phyloP scores from a whole-genome alignment of 768 basidiomycete species.

The Russula vinacea region DNA sequence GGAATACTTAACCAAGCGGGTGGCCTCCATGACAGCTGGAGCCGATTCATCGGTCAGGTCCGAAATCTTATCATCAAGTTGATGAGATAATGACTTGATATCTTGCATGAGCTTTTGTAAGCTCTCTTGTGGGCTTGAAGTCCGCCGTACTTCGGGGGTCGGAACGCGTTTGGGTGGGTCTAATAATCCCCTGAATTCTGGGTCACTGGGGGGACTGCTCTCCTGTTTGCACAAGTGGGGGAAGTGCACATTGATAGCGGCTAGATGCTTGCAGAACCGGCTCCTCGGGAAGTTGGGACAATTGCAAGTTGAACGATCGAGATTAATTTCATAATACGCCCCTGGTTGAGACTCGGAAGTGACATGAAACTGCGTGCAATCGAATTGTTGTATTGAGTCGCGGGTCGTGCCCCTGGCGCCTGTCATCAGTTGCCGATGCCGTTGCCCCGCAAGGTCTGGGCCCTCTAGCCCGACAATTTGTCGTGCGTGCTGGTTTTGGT shows the following conservation, averaged over 20 bases:
- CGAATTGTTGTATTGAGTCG: neutral
- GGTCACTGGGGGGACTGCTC: too few relatives aligned
- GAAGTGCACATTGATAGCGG: neutral
- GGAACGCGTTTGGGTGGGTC: too few relatives aligned
- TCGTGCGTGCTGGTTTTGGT: neutral
- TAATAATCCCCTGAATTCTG: too few relatives aligned
- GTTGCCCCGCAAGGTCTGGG: neutral
- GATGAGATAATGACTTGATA: too few relatives aligned
- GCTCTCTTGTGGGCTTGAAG: too few relatives aligned
- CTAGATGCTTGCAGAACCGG: constrained; percentile 9
- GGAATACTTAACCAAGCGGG: neutral
- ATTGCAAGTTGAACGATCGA: neutral
- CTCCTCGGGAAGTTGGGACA: neutral
- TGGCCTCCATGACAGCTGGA: neutral
- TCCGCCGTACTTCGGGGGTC: too few relatives aligned
- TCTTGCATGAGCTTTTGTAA: too few relatives aligned
- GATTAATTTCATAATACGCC: neutral
- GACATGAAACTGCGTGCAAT: neutral
- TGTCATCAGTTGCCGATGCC: neutral
- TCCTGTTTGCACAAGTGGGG: neutral
- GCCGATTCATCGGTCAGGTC: neutral
- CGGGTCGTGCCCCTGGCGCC: neutral
- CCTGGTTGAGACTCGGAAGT: neutral
- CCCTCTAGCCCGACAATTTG: neutral
- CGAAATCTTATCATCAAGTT: too few relatives aligned